Base-by-base conservation (phyloP, 2,329 filamentous ascomycete genomes). In the Phyllosticta citrichinensis region DNA sequence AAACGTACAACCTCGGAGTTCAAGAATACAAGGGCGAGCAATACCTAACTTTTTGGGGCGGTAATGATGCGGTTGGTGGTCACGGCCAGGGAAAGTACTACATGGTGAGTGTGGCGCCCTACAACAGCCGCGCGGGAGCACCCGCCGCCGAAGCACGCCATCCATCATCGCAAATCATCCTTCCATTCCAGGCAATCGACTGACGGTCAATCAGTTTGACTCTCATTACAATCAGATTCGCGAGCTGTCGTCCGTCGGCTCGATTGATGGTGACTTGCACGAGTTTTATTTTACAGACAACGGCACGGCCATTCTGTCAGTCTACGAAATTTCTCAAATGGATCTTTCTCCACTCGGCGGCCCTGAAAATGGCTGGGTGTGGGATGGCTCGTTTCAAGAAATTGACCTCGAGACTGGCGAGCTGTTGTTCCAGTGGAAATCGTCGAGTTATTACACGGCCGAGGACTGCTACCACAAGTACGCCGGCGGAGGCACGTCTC, bases 361-460 rank as follows among this genome's bases (percentile, higher is more conserved):
- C 50, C 58, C 65, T 6, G 62, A 65, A 20, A 61, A 71, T 35
- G 75, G 74, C n/a, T 78, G 73, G 67, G 68, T 79, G 10, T 73
- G 74, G 63, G 76, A 80, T 56, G 73, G 71, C 30, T 62, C 75
- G 17, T 76, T 79, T 62, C 76, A 80, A 65, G 75, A 77, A 57
- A 69, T 77, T 62, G 69, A 76, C 62, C 71, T 77, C 25, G 70
- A 72, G n/a, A 74, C 72, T 5, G 70, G 71, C 33, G 66, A 73
- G 51, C 65, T 76, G 2, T 52, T 77, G 1, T 77, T 77, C 64
- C 67, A 75, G 59, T 77, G 75, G 75, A 67, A 69, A 22, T 73
- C 74, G 6, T 68, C 67, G 12, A 69, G 72, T 19, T 71, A 76
- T 63, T 70, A 76, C 62, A 53, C 58, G 10, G 53, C 68, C 52